These are phyloP conservation scores for Saksenaea oblongispora DNA, from an alignment of 371 early-diverging fungal genomes.

Conservation along the genomic window DNA sequence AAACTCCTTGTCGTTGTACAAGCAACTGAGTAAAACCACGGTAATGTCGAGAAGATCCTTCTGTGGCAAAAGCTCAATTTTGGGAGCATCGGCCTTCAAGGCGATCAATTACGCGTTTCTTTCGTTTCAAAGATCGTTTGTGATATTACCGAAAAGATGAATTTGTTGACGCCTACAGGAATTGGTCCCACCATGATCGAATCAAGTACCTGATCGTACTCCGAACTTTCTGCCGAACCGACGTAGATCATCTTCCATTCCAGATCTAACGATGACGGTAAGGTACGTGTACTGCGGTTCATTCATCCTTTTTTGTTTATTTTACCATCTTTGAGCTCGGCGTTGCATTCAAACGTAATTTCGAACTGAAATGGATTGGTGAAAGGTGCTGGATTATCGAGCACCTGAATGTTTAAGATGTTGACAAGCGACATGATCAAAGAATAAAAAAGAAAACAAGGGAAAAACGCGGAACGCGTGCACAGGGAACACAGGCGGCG, in stretches of 20 bases:
- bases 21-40: constrained; percentile 87
- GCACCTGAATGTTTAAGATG: constrained; percentile 82
- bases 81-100: constrained; percentile 70
- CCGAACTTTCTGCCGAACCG: constrained; percentile 80
- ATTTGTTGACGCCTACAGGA: constrained; percentile 95
- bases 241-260: constrained; percentile 97
- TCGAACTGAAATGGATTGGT: constrained; percentile 85
- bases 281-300: background rate
- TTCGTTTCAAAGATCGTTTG: background rate
- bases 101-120: background rate
- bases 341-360: constrained; percentile 95
- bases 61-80: constrained; percentile 70
- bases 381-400: constrained; percentile 84
- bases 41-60: constrained; percentile 86
- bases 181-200: constrained; percentile 95
- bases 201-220: constrained; percentile 93
- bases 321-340: constrained; percentile 85
- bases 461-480: background rate
- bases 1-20: constrained; percentile 89
- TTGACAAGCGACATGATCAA: constrained; percentile 80
- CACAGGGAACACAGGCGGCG: too few species aligned
- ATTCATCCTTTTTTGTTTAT: background rate
- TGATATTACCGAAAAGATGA: constrained; percentile 86
- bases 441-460: constrained; percentile 14
- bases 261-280: constrained; percentile 65